Conservation (phyloP, 176 grass and related monocot genomes). For the Poa annua region DNA sequence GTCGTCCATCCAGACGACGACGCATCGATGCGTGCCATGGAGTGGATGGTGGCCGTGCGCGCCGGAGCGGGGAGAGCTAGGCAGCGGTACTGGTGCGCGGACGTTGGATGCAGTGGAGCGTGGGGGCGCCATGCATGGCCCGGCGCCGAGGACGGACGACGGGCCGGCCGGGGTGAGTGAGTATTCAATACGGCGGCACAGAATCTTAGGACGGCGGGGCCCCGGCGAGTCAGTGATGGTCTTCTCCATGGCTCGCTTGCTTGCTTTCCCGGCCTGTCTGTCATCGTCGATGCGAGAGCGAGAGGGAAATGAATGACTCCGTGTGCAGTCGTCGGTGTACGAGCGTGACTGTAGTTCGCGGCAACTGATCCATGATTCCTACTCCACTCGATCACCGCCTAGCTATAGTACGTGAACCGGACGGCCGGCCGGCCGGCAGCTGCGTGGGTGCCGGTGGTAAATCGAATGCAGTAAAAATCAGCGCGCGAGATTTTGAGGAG, state of each 20-base stretch:
- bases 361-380: conserved; percentile 28
- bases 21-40: background rate
- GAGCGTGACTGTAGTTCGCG: conserved; percentile 40
- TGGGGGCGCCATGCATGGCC: background rate
- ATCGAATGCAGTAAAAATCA: background rate
- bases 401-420: too few species aligned
- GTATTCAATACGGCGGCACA: conserved; percentile 44
- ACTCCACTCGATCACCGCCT: background rate
- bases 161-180: background rate
- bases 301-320: background rate
- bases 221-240: conserved; percentile 13
- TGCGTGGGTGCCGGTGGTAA: background rate
- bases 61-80: background rate
- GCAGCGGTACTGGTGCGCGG: conserved; percentile 35
- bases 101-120: conserved; percentile 51
- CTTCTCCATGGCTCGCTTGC: background rate
- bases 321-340: conserved; percentile 29
- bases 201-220: conserved; percentile 53
- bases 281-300: conserved; percentile 13
- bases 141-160: background rate
- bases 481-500: background rate
- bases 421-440: too few species aligned
- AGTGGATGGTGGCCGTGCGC: conserved; percentile 5
- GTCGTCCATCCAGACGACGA: background rate
- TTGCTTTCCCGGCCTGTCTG: background rate